A percentile compares a stretch with the other conserved stretches of the same genome.
These are phyloP conservation scores for Candida morakotiae DNA, from an alignment of 805 yeast species.

Conservation along the genomic window DNA sequence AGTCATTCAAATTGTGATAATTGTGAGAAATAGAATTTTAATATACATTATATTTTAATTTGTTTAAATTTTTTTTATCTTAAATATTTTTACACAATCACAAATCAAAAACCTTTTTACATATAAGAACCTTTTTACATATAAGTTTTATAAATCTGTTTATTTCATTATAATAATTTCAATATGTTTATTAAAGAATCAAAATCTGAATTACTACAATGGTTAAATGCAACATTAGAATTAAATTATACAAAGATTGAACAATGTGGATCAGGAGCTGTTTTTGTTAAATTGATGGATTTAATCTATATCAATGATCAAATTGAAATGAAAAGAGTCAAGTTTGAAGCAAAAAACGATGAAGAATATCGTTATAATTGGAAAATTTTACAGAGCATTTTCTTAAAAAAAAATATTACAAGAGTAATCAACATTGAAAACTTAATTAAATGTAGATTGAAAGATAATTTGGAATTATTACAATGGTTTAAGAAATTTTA, in stretches of 20 bases:
- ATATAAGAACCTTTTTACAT: no score
- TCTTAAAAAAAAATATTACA: slow-evolving; percentile 64
- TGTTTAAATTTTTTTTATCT: no score
- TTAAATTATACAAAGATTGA: slow-evolving; percentile 74
- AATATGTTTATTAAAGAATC: slow-evolving; percentile 35
- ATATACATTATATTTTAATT: no score
- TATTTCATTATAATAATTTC: no score
- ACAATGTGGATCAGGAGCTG: slow-evolving; percentile 94
- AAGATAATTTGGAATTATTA: slow-evolving; percentile 88
- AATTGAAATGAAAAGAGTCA: slow-evolving; percentile 75
- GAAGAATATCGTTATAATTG: slow-evolving; percentile 77
- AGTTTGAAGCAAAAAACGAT: slow-evolving; percentile 61
- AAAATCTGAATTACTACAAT: slow-evolving; percentile 74
- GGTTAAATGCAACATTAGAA: slow-evolving; percentile 75
- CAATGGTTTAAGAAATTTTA: slow-evolving; percentile 86
- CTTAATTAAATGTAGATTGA: slow-evolving; percentile 82
- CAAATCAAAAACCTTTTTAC: no score
- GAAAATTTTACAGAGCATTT: slow-evolving; percentile 82
- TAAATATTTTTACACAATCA: no score
- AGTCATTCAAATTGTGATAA: no score
- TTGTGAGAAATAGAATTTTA: no score
- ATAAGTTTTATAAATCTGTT: no score
- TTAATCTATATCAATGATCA: slow-evolving; percentile 62
- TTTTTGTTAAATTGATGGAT: slow-evolving; percentile 88
- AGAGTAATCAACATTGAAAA: slow-evolving; percentile 77